These are phyloP conservation scores for Yamadazyma takamatsuzukensis DNA, from an alignment of 805 yeast genomes.

Conservation along the genomic window DNA sequence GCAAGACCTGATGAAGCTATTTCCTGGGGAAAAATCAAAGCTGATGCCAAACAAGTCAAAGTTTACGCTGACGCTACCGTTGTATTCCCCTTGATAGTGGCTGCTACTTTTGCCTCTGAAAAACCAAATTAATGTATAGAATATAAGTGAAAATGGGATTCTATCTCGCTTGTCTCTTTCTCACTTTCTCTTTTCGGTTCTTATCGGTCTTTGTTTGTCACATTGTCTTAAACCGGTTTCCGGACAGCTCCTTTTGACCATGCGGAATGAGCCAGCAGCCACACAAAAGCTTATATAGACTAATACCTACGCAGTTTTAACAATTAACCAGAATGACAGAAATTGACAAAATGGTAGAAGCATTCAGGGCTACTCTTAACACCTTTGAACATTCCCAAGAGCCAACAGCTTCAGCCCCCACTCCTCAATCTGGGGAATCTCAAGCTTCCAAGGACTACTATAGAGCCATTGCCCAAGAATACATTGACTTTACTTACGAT, in stretches of 20 bases:
- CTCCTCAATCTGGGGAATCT: background rate
- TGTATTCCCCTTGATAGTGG: constrained; percentile 94
- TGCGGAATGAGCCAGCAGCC: constrained; percentile 3
- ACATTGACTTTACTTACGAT: constrained; percentile 28
- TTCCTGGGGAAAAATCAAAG: constrained; percentile 97
- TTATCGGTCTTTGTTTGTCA: no score
- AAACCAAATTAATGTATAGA: constrained; percentile 12
- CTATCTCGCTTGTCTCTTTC: no score
- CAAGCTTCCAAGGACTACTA: constrained; percentile 1
- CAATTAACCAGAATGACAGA: constrained; percentile 9
- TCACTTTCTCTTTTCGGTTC: background rate
- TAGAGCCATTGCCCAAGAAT: constrained; percentile 12
- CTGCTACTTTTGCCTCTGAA: constrained; percentile 87
- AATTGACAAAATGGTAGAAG: constrained; percentile 10
- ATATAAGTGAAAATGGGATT: background rate
- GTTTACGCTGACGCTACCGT: constrained; percentile 93
- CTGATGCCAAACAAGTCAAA: constrained; percentile 88
- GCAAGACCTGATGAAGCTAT: constrained; percentile 99
- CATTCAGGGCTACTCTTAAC: constrained; percentile 10
- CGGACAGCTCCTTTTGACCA: no score
- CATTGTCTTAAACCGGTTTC: no score
- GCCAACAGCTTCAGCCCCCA: background rate
- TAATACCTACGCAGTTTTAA: background rate
- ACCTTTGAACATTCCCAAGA: constrained; percentile 5
- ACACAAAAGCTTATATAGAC: constrained; percentile 1